phyloP scores from a whole-genome alignment of 305 asterid genomes.

The Fraxinus dipetala region DNA sequence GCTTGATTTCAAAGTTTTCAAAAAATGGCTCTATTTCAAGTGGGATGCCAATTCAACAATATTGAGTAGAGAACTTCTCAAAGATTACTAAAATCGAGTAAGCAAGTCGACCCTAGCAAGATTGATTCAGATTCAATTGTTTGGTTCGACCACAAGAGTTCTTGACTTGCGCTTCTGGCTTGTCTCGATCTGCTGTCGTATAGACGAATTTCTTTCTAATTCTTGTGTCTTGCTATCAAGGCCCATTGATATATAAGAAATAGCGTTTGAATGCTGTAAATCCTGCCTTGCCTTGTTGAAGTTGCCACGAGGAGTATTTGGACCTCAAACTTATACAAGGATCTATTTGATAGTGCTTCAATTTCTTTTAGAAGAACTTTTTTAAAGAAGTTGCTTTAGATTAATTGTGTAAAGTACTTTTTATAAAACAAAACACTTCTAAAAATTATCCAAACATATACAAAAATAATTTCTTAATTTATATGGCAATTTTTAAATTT shows the following conservation, averaged over 20 bases:
- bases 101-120: not conserved
- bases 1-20: not conserved
- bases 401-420: not conserved
- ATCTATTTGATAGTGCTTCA: not conserved
- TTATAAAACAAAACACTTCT: not conserved
- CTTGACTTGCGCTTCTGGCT: not conserved
- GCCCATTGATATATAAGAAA: not conserved
- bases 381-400: not conserved
- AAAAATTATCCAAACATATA: not conserved
- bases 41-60: not conserved
- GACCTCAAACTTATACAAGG: not conserved
- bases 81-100: not conserved
- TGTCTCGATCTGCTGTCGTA: not conserved
- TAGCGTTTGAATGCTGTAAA: not conserved
- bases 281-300: not conserved
- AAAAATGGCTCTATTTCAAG: not conserved
- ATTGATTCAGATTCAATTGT: not conserved
- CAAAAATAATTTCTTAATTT: not conserved
- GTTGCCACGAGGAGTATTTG: not conserved
- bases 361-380: not conserved
- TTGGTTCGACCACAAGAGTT: not conserved
- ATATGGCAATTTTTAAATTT: not conserved
- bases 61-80: not conserved
- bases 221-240: not conserved
- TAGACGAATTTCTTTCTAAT: not conserved